These are phyloP conservation scores for Didymella sp. DNA, from an alignment of 2,329 filamentous ascomycete species.

Conservation along the genomic window DNA sequence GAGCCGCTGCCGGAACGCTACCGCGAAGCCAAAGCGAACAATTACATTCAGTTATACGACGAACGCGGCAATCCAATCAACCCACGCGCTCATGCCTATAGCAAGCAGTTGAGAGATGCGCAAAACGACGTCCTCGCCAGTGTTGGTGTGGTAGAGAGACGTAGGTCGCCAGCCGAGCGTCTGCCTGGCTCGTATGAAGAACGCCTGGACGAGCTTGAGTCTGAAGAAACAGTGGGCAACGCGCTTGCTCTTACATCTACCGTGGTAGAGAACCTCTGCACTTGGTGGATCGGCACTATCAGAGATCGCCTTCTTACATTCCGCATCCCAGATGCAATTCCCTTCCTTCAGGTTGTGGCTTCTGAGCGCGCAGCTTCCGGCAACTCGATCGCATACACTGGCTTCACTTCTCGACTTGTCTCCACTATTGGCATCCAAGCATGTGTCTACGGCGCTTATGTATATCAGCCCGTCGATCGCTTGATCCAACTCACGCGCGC, in stretches of 20 bases:
- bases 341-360: conserved; percentile 37
- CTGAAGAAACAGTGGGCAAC: conserved; percentile 42
- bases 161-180: conserved; percentile 32
- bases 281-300: conserved; percentile 47
- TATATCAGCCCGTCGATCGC: conserved; percentile 41
- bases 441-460: conserved; percentile 27
- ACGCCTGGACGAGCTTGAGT: conserved; percentile 39
- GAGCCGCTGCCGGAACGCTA: conserved; percentile 28
- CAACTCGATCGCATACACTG: conserved; percentile 35
- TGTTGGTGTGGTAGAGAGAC: conserved; percentile 56
- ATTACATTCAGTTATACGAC: conserved; percentile 53
- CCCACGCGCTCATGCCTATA: conserved; percentile 49
- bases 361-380: conserved; percentile 32
- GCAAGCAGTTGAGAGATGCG: conserved; percentile 52
- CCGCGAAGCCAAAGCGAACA: conserved; percentile 33
- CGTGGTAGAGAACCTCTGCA: conserved; percentile 39
- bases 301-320: conserved; percentile 43
- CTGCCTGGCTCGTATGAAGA: conserved; percentile 39
- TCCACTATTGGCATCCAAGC: conserved; percentile 32
- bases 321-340: conserved; percentile 29
- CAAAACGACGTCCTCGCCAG: conserved; percentile 58
- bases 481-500: conserved; percentile 32
- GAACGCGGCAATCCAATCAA: conserved; percentile 55
- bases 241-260: conserved; percentile 33
- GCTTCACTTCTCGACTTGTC: conserved; percentile 34